Evolutionary conservation across 306 rosid species (phyloP).

Genomic region (Astragalus glycyphyllos): DNA sequence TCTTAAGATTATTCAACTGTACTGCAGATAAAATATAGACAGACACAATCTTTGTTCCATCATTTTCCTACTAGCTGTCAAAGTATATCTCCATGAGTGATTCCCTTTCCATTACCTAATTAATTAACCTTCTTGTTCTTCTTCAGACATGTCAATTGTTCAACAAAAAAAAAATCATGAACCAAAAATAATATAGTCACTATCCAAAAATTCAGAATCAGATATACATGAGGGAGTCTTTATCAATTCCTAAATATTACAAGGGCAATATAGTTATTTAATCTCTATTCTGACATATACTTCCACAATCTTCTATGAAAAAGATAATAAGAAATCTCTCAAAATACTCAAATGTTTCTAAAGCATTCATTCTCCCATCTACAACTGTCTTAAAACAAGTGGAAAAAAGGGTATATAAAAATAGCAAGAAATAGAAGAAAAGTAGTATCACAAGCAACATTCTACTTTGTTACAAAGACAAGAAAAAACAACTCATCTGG

Average conservation of each 20-base stretch:
- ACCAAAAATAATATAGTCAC: constrained; percentile 41
- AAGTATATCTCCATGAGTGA: constrained; percentile 29
- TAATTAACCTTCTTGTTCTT: too few relatives aligned
- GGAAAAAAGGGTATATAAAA: not conserved
- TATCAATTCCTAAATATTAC: constrained; percentile 46
- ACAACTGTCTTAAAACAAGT: constrained; percentile 56
- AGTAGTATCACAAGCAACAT: constrained; percentile 67
- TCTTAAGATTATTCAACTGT: constrained; percentile 30
- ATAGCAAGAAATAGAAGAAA: not conserved
- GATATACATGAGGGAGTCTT: constrained; percentile 44
- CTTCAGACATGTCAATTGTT: constrained; percentile 38
- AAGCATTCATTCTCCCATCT: constrained; percentile 40
- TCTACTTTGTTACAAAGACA: constrained; percentile 84
- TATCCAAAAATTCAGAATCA: constrained; percentile 47
- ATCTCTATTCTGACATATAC: constrained; percentile 48
- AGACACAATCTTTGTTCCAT: constrained; percentile 37
- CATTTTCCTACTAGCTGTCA: constrained; percentile 52
- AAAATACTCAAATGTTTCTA: constrained; percentile 76
- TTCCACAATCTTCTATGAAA: constrained; percentile 41
- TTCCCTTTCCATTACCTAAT: constrained; percentile 69
- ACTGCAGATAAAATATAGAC: constrained; percentile 29
- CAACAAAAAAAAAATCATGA: constrained; percentile 32
- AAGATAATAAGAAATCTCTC: constrained; percentile 61
- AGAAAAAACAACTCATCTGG: constrained; percentile 73
- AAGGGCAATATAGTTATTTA: constrained; percentile 49